These are phyloP conservation scores for Gnaphalium uliginosum DNA, from an alignment of 129 eudicot species.

Conservation along the genomic window DNA sequence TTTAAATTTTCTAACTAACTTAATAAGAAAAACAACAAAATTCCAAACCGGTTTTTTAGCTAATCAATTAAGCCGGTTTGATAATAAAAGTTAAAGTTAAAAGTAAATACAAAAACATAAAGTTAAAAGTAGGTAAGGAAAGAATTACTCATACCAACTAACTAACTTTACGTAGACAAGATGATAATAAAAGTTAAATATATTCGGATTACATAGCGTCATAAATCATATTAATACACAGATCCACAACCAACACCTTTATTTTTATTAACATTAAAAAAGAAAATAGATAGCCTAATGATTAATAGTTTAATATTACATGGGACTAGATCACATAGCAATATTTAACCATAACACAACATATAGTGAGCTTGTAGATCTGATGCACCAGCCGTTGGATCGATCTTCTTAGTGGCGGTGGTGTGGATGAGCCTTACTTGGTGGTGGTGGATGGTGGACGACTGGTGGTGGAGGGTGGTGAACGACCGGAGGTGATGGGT, in stretches of 20 bases:
- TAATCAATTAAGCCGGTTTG: no score
- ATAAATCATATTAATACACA: not conserved
- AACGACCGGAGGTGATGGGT: not conserved
- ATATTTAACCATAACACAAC: not conserved
- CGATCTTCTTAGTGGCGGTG: constrained; percentile 5
- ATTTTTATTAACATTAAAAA: not conserved
- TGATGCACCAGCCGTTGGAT: not conserved
- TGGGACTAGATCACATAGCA: not conserved
- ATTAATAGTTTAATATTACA: not conserved
- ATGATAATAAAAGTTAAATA: not conserved
- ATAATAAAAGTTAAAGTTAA: no score
- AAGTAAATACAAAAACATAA: no score
- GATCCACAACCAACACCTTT: not conserved
- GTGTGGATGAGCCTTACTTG: constrained; percentile 11
- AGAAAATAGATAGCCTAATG: not conserved
- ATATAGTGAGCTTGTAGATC: constrained; percentile 1
- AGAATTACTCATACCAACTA: no score
- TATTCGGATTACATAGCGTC: constrained; percentile 2
- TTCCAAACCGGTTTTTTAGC: no score
- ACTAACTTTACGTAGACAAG: no score
- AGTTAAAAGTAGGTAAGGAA: no score
- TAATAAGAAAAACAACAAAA: no score
- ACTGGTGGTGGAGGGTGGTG: constrained; percentile 2
- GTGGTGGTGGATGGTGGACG: constrained; percentile 18
- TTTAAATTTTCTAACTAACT: no score